Evolutionary conservation across 768 basidiomycete species (phyloP).

Genomic region (Mycena rebaudengoi): DNA sequence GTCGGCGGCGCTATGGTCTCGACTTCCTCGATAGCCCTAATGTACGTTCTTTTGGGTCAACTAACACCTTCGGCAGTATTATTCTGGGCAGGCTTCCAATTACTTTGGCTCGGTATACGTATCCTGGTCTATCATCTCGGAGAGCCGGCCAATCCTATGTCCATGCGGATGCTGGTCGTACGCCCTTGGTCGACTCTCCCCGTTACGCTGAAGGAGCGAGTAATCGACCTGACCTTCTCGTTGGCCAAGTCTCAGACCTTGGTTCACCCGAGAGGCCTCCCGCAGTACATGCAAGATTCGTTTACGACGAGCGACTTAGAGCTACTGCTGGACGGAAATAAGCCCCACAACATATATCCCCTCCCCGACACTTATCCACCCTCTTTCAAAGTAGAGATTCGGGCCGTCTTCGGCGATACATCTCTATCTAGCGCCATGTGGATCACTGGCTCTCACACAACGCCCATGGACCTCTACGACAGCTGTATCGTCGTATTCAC

Average conservation of each 20-base stretch:
- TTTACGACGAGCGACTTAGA: background rate
- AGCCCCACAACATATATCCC: constrained; percentile 1
- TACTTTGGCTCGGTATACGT: constrained; percentile 33
- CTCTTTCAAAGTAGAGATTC: constrained; percentile 15
- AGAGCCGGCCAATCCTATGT: constrained; percentile 13
- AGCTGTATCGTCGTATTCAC: constrained; percentile 34
- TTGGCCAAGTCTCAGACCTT: constrained; percentile 20
- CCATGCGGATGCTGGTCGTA: constrained; percentile 12
- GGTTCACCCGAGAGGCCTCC: constrained; percentile 30
- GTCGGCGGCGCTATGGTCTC: constrained; percentile 31
- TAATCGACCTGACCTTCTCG: constrained; percentile 25
- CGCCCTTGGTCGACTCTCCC: constrained; percentile 16
- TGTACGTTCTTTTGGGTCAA: constrained; percentile 29
- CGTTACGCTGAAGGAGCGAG: constrained; percentile 22
- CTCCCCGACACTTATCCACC: background rate
- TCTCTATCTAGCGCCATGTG: constrained; percentile 32
- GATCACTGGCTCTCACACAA: constrained; percentile 29
- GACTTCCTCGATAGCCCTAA: constrained; percentile 24
- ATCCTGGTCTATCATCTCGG: constrained; percentile 30
- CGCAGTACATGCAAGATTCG: constrained; percentile 23
- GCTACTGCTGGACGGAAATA: background rate
- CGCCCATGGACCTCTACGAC: constrained; percentile 36
- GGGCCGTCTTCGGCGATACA: constrained; percentile 35
- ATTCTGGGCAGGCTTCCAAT: constrained; percentile 34
- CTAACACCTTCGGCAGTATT: constrained; percentile 21